Base-by-base conservation (phyloP, 345 rosid species). In the Boechera divaricarpa region DNA sequence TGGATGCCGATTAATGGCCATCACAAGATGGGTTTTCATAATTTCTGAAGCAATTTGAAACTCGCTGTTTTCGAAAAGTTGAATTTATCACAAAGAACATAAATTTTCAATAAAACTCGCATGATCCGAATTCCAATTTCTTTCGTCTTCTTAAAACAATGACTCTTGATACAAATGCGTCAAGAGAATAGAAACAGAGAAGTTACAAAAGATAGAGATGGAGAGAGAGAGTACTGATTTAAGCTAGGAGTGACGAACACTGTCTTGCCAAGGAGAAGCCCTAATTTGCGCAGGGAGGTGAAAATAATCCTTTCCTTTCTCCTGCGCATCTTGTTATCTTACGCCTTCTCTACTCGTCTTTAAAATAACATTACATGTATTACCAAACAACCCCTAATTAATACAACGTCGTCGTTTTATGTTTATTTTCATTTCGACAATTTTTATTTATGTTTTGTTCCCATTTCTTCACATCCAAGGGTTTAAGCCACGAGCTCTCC, bases 281-380 rank as follows among this genome's bases (percentile, higher is more conserved):
- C 91, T 89, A 89, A 87, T 89, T 86, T 89, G 91, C 91, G 91
- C 93, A 60, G 93, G 87, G 82, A 77, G 81, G 81, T 80, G 82
- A 75, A 6, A 73, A 31, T 39, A 74, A 67, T 81, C 75, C 16
- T 61, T 84, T 84, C 63, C 68, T 66, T 54, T 51, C 51, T 59
- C 84, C 58, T 81, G 79, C 90, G 87, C 90, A 77, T 59, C 79
- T 77, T 70, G 74, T 81, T 85, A 87, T 81, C 88, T 73, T 83
- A 83, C 90, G 86, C 90, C 74, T 67, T 45, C 38, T 24, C 75
- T 38, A 39, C 35, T 33, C 66, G 7, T 54, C 21, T 33, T 5
- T 1, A 0, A 32, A 31, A 75, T 31, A 80, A 4, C 2, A 0
- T 33, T 58, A 70, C 45, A 70, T 52, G 29, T 36, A 2, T 10